Base-by-base conservation (phyloP, 495 filamentous ascomycete genomes). In the Penicillium bovifimosum region DNA sequence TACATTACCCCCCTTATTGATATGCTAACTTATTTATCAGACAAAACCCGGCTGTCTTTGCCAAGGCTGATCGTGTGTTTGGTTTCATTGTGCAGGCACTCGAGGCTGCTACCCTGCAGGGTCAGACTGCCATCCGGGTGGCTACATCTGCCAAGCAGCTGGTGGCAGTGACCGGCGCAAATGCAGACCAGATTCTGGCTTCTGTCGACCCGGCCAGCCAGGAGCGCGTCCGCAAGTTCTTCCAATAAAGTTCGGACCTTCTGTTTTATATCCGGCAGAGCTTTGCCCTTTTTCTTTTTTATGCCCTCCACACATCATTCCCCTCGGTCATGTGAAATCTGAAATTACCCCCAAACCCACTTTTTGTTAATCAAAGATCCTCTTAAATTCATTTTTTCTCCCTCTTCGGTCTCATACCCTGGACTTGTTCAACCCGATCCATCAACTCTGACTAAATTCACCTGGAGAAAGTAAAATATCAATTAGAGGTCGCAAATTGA, bases 51-150 rank as follows among this genome's bases (percentile, higher is more conserved):
- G 86, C 82, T 16, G 88, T 96, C 45, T 74, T 87, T 50, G 71
- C 68, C 33, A 85, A 91, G 60, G 82, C 89, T 9, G 79, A 80
- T 50, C 86, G 88, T 59, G 80, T 90, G 32, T 96, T 98, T 59
- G 78, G 84, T 31, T 86, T 80, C 62, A 87, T 96, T 28, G 87
- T 81, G 41, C 85, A 89, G 67, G 93, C 93, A 34, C 80, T 98
- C 27, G 91, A 96, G 57, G 86, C 88, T 18, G 90, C 95, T 67
- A 93, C 91, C 14, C 72, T 98, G 31, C 88, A 91, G 62, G 91
- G 91, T 2, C 79, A 88, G 65, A 90, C 84, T 1, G 86, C 86
- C 18, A 75, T 74, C 28, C 80, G 86, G 41, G 87, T 91, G 32
- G 85, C 89, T 24, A 74, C 71, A 14, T 80, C 89, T 2, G 86